A percentile compares a stretch with the other conserved stretches of the same genome.
Conservation (phyloP, 179 eudicot genomes). For the Heliamphora ciliata region DNA sequence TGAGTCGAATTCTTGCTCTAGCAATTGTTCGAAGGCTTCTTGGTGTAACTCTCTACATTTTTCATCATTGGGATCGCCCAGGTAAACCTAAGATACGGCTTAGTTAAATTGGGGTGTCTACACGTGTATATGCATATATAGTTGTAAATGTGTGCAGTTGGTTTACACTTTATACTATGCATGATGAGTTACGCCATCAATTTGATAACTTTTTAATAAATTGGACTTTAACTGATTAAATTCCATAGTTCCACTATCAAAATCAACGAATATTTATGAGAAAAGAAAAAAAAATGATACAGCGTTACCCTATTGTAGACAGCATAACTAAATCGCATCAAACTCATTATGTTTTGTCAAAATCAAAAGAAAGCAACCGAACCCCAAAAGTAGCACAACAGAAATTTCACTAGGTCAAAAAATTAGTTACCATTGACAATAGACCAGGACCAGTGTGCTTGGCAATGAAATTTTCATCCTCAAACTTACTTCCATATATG, state of each 20-base stretch:
- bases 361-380: constrained; percentile 6
- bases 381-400: constrained; percentile 7
- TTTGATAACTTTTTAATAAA: not conserved
- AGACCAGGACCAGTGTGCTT: constrained; percentile 97
- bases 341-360: not conserved
- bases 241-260: not conserved
- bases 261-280: not conserved
- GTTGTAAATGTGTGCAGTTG: not conserved
- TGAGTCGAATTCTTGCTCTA: no score
- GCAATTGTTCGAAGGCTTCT: no score
- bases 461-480: constrained; percentile 88
- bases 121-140: not conserved
- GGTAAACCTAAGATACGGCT: no score
- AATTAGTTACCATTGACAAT: constrained; percentile 60
- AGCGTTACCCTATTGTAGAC: not conserved
- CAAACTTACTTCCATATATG: constrained; percentile 79
- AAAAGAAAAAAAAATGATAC: not conserved
- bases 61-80: no score
- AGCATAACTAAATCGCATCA: not conserved
- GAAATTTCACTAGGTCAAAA: not conserved
- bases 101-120: not conserved
- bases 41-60: no score
- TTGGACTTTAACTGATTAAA: not conserved
- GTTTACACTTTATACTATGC: not conserved
- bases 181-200: not conserved